Evolutionary conservation across 1,139 yeast species (phyloP), one percentile per base, ranked within the genome.

Genomic region (Diutina scorzettiae): DNA sequence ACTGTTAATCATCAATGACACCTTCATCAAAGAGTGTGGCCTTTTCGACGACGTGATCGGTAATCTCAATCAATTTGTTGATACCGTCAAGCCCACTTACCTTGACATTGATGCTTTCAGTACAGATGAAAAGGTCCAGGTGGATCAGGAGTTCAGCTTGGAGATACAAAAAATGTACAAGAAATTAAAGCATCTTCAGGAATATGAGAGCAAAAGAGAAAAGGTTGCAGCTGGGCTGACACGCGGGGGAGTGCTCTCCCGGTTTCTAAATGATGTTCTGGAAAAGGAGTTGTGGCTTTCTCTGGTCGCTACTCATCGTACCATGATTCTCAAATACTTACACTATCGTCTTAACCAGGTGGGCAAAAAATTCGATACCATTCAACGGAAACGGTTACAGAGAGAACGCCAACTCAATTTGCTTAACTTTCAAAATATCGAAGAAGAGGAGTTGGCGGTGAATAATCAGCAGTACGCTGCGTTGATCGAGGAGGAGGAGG

Each of bases 61-160:
- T 8, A 65, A 64, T 34, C 54, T 78, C 33, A 59, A 63, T 41
- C 54, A 49, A 20, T 68, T 75, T 40, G 50, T 75, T 1, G 48
- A 47, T 5, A 63, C 64, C 14, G 58, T 76, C 16, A 65, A 64
- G 44, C 58, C 69, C 2, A 59, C 65, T 12, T 78, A 78, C 49
- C 53, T 73, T 18, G 60, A 73, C 21, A 56, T 61, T 6, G 58
- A 57, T 43, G 66, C 65, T 37, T 58, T 73, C 51, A 52, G 67
- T 1, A 63, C 63, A 8, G 63, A 58, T 5, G 78, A 76, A 42
- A 73, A 76, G 52, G 73, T 74, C 47, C 66, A 68, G 37, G 63
- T 77, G 24, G 82, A 76, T 46, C 71, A 73, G 44, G 79, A 76
- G 46, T 64, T 75, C 40, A 68, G 74, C 45, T 54, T 66, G 25